Percentiles rank a stretch among this genome's conserved stretches.
These are phyloP conservation scores for Fomitopsis pulvina DNA, from an alignment of 768 basidiomycete species.

Conservation along the genomic window DNA sequence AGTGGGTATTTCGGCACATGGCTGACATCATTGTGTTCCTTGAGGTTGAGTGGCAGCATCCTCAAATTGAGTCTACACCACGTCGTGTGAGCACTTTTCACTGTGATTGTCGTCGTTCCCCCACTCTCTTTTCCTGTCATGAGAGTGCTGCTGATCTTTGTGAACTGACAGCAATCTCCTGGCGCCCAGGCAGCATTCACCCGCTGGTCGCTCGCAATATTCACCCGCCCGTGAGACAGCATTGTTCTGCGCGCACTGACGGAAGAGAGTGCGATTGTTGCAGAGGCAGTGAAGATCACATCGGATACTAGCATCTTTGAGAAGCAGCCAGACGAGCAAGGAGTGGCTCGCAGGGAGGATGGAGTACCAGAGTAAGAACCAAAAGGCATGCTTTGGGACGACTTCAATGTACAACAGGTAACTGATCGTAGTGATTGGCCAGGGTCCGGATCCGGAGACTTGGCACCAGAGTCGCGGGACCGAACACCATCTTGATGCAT, in stretches of 20 bases:
- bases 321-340: slow-evolving; percentile 29
- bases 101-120: background rate
- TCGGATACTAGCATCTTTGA: slow-evolving; percentile 31
- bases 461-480: slow-evolving; percentile 18
- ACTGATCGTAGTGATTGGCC: background rate
- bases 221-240: slow-evolving; percentile 56
- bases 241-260: slow-evolving; percentile 43
- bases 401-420: too few relatives aligned
- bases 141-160: too few relatives aligned
- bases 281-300: slow-evolving; percentile 30
- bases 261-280: slow-evolving; percentile 45
- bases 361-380: slow-evolving; percentile 35
- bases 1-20: too few relatives aligned
- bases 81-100: slow-evolving; percentile 15
- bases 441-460: slow-evolving; percentile 17
- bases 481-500: slow-evolving; percentile 14
- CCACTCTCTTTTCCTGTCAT: too few relatives aligned
- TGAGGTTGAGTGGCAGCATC: slow-evolving; percentile 26
- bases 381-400: slow-evolving; percentile 23
- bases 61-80: slow-evolving; percentile 26
- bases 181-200: slow-evolving; percentile 44
- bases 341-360: slow-evolving; percentile 38
- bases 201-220: slow-evolving; percentile 66
- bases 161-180: too few relatives aligned
- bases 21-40: too few relatives aligned